Evolutionary conservation across 192 early-diverging fungal genomes (phyloP), one percentile per base, ranked within the genome.

Genomic region (Backusella tuberculispora): DNA sequence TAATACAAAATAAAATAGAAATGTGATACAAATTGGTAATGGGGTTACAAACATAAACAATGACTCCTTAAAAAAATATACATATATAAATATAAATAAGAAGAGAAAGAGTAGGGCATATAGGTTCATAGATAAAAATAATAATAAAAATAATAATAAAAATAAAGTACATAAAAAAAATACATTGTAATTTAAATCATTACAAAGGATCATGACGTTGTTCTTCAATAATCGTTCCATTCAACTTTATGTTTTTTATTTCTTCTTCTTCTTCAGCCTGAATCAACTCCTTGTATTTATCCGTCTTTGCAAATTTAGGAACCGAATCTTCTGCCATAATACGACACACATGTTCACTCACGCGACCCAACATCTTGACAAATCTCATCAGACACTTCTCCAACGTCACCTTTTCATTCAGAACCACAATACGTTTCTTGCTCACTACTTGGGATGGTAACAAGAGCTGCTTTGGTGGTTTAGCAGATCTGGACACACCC

Each of bases 281-380:
- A 8, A 74, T 14, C 3, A 73, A 34, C 12, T 71, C 41, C 43
- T 74, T 45, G 21, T 79, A 74, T 34, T 71, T 79, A 41, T 69
- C 60, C 29, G 73, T 70, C 9, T 66, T 65, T 6, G 74, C 45
- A 46, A 79, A 79, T 48, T 69, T 67, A 3, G 78, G 78, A 2
- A 79, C 73, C 6, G 78, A 79, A 66, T 79, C 78, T 56, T 79
- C 73, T 37, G 78, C 78, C 78, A 79, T 79, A 24, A 79, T 38
- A 41, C 78, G 72, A 45, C 74, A 79, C 5, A 79, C 40, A 38
- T 79, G 78, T 21, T 79, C 78, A 56, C 71, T 74, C 9, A 79
- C 78, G 43, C 74, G 69, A 63, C 74, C 78, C n/a, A 65, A 50
- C 68, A 79, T 64, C 26, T 41, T 40, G 38, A 79, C 70, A 10